A percentile compares a stretch with the other conserved stretches of the same genome.
Conservation (phyloP, 108 stramenopile genomes). For the Epithemia pelagica region DNA sequence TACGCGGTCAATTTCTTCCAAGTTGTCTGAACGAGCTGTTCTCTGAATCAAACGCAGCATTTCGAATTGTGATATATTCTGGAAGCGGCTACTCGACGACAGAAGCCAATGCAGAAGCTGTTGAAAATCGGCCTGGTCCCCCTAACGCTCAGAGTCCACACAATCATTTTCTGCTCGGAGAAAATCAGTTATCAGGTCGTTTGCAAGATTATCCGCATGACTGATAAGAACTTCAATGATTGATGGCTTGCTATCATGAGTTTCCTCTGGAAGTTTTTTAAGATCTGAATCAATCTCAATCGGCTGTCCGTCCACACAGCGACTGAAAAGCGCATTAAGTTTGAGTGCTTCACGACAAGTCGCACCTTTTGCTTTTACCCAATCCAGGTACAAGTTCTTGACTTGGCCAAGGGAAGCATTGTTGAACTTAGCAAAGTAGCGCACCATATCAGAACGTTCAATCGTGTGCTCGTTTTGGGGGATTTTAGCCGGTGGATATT, state of each 20-base stretch:
- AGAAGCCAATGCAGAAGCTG: not conserved
- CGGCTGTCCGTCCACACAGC: not conserved
- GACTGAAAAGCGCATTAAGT: not conserved
- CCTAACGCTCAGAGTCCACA: too few species aligned
- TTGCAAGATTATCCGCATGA: not conserved
- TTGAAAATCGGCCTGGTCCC: too few species aligned
- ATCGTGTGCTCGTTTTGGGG: not conserved
- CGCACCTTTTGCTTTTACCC: not conserved
- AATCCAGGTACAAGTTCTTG: not conserved
- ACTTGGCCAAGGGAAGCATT: not conserved
- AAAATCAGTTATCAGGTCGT: not conserved
- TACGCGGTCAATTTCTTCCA: not conserved
- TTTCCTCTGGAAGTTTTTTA: not conserved
- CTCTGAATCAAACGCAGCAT: not conserved
- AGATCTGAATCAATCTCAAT: not conserved
- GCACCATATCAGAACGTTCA: not conserved
- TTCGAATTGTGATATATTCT: not conserved
- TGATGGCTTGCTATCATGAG: not conserved
- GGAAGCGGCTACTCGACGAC: not conserved
- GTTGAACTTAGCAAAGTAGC: constrained; percentile 1
- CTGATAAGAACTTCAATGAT: not conserved
- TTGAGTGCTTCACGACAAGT: not conserved
- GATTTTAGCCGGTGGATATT: not conserved
- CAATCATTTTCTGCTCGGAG: not conserved
- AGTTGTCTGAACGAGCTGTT: not conserved